A percentile compares a stretch with the other conserved stretches of the same genome.
These are phyloP conservation scores for Cryptococcus hybrid DNA, from an alignment of 1,284 basidiomycete species.

Conservation along the genomic window DNA sequence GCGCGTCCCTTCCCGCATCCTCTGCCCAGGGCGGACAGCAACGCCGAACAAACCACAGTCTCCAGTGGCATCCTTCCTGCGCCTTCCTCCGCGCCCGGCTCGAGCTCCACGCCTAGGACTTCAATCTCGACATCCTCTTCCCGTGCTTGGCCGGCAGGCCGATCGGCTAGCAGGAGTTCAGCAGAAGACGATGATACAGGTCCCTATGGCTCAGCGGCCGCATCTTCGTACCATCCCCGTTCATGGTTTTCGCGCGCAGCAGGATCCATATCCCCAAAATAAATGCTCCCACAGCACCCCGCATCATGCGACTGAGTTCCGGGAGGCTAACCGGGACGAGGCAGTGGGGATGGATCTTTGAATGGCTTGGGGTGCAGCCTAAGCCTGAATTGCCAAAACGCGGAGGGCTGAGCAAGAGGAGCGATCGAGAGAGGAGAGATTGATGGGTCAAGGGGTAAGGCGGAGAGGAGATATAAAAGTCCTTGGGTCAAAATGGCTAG, in stretches of 20 bases:
- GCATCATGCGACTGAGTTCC: slow-evolving; percentile 6
- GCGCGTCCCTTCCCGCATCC: slow-evolving; percentile 15
- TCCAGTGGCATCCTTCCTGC: slow-evolving; percentile 1
- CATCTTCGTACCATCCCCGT: neutral
- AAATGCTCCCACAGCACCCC: neutral
- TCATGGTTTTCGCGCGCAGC: neutral
- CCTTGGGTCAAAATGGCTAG: slow-evolving; percentile 21
- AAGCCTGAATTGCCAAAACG: neutral
- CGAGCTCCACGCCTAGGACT: slow-evolving; percentile 22
- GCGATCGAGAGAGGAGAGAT: slow-evolving; percentile 23
- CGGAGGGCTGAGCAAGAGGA: neutral
- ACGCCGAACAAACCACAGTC: neutral
- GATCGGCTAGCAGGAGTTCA: slow-evolving; percentile 22
- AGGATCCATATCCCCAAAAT: slow-evolving; percentile 13
- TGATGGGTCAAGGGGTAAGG: slow-evolving; percentile 12
- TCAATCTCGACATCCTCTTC: slow-evolving; percentile 32
- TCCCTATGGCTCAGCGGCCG: slow-evolving; percentile 1
- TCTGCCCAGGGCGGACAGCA: slow-evolving; percentile 5
- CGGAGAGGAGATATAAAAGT: slow-evolving; percentile 10
- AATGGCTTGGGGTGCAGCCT: neutral
- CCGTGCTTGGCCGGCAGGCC: slow-evolving; percentile 12
- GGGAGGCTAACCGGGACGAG: slow-evolving; percentile 16
- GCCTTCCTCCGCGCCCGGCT: slow-evolving; percentile 5
- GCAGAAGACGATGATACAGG: slow-evolving; percentile 22
- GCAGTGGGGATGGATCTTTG: slow-evolving; percentile 22